Evolutionary conservation across 495 filamentous ascomycete genomes (phyloP).

Genomic region (Aspergillus cavernicola): DNA sequence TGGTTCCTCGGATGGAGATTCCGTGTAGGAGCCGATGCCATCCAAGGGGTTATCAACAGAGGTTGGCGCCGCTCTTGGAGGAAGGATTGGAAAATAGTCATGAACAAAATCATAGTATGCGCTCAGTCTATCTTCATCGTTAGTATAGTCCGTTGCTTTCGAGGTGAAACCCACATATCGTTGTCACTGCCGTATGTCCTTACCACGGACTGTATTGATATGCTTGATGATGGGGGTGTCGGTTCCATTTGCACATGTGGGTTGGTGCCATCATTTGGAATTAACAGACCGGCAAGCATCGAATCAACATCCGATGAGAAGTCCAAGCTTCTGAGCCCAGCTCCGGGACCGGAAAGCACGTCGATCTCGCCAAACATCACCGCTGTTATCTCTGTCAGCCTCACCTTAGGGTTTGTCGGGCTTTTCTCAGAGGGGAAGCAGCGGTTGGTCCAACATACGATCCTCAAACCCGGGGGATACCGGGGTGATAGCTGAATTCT

Average conservation of each 20-base stretch:
- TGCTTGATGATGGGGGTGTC: constrained; percentile 30
- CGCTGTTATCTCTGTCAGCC: constrained; percentile 24
- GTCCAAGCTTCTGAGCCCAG: constrained; percentile 40
- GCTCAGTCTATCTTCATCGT: constrained; percentile 41
- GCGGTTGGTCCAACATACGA: constrained; percentile 24
- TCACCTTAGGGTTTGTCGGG: not conserved
- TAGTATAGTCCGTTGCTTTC: constrained; percentile 13
- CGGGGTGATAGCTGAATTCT: constrained; percentile 20
- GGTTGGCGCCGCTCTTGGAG: constrained; percentile 43
- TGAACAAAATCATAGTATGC: constrained; percentile 61
- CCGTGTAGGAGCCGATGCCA: constrained; percentile 37
- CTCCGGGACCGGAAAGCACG: constrained; percentile 40
- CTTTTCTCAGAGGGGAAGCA: not conserved
- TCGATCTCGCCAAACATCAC: constrained; percentile 44
- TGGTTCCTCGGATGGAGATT: constrained; percentile 40
- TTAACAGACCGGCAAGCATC: constrained; percentile 37
- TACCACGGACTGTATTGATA: constrained; percentile 27
- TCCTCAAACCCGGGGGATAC: constrained; percentile 30
- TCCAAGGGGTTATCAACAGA: constrained; percentile 44
- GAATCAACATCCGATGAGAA: constrained; percentile 34
- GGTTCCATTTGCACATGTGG: constrained; percentile 31
- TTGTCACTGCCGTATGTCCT: constrained; percentile 41
- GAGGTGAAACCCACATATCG: constrained; percentile 33
- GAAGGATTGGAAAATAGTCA: constrained; percentile 55
- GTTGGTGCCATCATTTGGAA: constrained; percentile 20